These are phyloP conservation scores for Talaromyces verruculosus DNA, from an alignment of 2,329 filamentous ascomycete genomes.

Conservation along the genomic window DNA sequence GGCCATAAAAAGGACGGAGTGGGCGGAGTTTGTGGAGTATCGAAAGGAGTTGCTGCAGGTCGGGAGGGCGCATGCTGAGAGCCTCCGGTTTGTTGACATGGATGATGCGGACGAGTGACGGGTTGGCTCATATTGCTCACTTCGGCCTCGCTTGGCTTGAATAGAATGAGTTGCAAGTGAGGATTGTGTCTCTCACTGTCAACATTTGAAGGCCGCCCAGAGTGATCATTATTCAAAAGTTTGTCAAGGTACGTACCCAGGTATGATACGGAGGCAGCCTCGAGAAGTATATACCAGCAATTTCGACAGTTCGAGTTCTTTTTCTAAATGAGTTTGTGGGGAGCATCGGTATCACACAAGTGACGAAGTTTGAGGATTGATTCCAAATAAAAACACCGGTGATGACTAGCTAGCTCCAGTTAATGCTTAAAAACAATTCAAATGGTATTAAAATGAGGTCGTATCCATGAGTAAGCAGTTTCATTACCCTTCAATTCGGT, in stretches of 20 bases:
- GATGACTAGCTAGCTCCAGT: not conserved
- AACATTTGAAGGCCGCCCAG: not conserved
- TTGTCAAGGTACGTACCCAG: not conserved
- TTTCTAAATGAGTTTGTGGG: not conserved
- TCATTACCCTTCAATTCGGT: not conserved
- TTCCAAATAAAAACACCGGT: not conserved
- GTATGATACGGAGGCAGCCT: too few relatives aligned
- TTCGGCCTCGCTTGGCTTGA: not conserved
- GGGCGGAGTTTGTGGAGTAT: not conserved
- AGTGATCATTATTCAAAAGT: not conserved
- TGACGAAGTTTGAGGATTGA: not conserved
- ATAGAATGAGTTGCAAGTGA: not conserved
- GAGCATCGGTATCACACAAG: not conserved
- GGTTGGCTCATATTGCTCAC: not conserved
- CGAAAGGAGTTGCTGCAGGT: not conserved
- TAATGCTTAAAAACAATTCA: not conserved
- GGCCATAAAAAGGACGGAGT: not conserved
- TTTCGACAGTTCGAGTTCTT: not conserved
- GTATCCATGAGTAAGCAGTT: not conserved
- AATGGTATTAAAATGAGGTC: not conserved
- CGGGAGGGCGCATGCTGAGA: not conserved
- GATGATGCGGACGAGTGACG: not conserved
- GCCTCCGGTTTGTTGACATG: slow-evolving; percentile 3
- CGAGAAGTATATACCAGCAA: not conserved
- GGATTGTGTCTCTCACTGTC: not conserved